Percentiles rank a stretch among this genome's conserved stretches.
These are phyloP conservation scores for Theileria orientalis DNA, from an alignment of 169 alveolate species.

Conservation along the genomic window DNA sequence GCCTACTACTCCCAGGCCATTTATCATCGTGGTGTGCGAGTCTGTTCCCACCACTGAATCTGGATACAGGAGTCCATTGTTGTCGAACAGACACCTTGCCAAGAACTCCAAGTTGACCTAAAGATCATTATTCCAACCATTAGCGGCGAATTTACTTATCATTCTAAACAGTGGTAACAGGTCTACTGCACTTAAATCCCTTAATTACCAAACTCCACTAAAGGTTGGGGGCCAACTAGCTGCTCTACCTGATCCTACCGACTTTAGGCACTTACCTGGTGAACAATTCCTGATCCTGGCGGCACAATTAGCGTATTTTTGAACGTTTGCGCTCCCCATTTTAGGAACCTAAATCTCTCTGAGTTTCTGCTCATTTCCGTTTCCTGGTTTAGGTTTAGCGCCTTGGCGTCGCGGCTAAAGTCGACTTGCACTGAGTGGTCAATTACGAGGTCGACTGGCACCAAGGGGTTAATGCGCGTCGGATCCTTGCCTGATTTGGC, in stretches of 20 bases:
- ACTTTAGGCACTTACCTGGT: slow-evolving; percentile 84
- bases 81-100: slow-evolving; percentile 79
- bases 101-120: slow-evolving; percentile 85
- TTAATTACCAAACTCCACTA: slow-evolving; percentile 87
- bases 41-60: slow-evolving; percentile 96
- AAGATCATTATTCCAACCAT: slow-evolving; percentile 64
- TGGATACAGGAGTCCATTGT: slow-evolving; percentile 84
- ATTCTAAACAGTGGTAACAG: slow-evolving; percentile 89
- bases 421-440: slow-evolving; percentile 97
- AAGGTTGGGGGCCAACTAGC: too few species aligned
- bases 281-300: slow-evolving; percentile 97
- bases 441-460: slow-evolving; percentile 93
- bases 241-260: too few species aligned
- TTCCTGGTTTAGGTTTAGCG: slow-evolving; percentile 88
- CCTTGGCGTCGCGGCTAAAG: slow-evolving; percentile 84
- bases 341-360: slow-evolving; percentile 92
- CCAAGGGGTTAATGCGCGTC: slow-evolving; percentile 88
- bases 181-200: slow-evolving; percentile 94
- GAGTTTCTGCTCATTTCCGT: slow-evolving; percentile 88
- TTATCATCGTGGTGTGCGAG: slow-evolving; percentile 96
- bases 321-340: slow-evolving; percentile 95
- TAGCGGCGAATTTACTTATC: slow-evolving; percentile 67
- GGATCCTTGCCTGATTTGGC: slow-evolving; percentile 89
- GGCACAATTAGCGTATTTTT: slow-evolving; percentile 92
- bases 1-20: slow-evolving; percentile 92